phyloP scores from a whole-genome alignment of 768 basidiomycete genomes.

The Cystoderma amianthinum region DNA sequence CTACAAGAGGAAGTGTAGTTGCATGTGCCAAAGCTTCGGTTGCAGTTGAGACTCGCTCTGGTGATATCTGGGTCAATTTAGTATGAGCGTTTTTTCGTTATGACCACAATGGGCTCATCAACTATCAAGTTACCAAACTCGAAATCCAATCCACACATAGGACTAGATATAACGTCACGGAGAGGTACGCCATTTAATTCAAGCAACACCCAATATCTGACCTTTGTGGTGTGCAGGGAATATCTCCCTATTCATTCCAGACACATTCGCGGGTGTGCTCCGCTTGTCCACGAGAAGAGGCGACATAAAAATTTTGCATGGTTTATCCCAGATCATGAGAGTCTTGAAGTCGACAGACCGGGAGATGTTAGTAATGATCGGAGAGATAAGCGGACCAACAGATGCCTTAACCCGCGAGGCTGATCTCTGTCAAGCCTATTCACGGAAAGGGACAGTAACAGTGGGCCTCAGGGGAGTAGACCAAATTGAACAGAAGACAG shows the following conservation, averaged over 20 bases:
- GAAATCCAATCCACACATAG: conserved; percentile 25
- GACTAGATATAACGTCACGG: conserved; percentile 25
- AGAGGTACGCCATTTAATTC: conserved; percentile 17
- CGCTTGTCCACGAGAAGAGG: conserved; percentile 25
- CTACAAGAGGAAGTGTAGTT: conserved; percentile 25
- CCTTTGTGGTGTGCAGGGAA: conserved; percentile 19
- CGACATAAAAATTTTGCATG: conserved; percentile 25
- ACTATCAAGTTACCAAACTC: conserved; percentile 21
- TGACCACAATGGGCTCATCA: background rate
- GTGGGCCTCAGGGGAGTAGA: conserved; percentile 38
- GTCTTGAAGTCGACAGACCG: conserved; percentile 24
- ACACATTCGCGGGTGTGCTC: conserved; percentile 28
- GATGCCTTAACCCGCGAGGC: conserved; percentile 13
- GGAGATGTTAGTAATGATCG: conserved; percentile 32
- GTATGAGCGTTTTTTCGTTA: conserved; percentile 14
- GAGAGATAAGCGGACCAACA: conserved; percentile 12
- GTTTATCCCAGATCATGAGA: conserved; percentile 18
- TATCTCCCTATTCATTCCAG: conserved; percentile 25
- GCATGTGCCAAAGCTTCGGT: conserved; percentile 25
- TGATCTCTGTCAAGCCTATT: conserved; percentile 31
- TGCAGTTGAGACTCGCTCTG: conserved; percentile 25
- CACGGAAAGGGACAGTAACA: conserved; percentile 29
- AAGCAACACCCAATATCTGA: background rate
- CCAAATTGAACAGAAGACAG: conserved; percentile 17
- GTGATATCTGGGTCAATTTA: conserved; percentile 32